A percentile compares a stretch with the other conserved stretches of the same genome.
Conservation (phyloP, 495 filamentous ascomycete species). For the Tuber borchii region DNA sequence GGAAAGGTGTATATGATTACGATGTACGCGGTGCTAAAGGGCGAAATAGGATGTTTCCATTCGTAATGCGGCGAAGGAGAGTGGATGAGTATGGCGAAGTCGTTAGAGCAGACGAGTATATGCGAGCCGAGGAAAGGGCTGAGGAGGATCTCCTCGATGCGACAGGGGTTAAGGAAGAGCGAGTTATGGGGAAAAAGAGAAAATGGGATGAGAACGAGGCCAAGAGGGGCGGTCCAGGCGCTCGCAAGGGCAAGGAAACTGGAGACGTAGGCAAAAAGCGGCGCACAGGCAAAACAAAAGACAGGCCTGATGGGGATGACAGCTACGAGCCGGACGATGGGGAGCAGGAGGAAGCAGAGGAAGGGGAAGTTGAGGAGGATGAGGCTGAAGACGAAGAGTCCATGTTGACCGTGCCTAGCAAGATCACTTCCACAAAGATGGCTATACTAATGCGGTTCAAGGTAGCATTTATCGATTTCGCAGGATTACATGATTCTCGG, state of each 20-base stretch:
- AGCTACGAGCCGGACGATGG: conserved; percentile 43
- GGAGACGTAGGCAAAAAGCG: conserved; percentile 31
- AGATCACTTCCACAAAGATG: conserved; percentile 57
- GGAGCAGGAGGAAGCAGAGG: conserved; percentile 47
- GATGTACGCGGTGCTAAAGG: conserved; percentile 91
- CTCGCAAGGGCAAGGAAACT: conserved; percentile 31
- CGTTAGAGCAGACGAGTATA: conserved; percentile 85
- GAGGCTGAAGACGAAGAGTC: conserved; percentile 49
- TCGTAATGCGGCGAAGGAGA: conserved; percentile 69
- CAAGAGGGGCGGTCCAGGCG: conserved; percentile 31
- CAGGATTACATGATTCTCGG: conserved; percentile 84
- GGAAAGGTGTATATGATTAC: conserved; percentile 81
- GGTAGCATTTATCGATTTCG: conserved; percentile 83
- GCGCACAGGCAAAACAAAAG: conserved; percentile 45
- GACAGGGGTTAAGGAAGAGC: conserved; percentile 48
- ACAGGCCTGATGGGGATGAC: conserved; percentile 46
- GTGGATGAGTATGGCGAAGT: conserved; percentile 88
- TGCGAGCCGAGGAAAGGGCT: conserved; percentile 87
- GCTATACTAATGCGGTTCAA: conserved; percentile 61
- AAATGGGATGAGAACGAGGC: conserved; percentile 67
- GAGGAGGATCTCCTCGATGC: conserved; percentile 59
- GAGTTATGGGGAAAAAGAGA: conserved; percentile 77
- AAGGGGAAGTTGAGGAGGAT: conserved; percentile 49
- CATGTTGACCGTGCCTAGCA: conserved; percentile 61
- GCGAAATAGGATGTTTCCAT: conserved; percentile 85